Evolutionary conservation across 805 yeast species (phyloP).

Genomic region (Kodamaea kakaduensis): DNA sequence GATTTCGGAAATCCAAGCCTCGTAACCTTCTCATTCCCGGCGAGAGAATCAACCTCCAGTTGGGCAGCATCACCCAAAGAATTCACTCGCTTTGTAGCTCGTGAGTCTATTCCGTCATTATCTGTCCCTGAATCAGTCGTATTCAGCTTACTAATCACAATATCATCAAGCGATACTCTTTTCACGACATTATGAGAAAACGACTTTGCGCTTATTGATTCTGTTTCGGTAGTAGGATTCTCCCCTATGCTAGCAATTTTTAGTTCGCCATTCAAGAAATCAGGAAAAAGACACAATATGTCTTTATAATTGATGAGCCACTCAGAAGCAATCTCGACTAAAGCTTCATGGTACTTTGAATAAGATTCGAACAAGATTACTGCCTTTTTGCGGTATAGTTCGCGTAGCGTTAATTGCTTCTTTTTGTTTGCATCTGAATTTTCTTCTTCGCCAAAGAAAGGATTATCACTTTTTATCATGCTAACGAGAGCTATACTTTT

Average conservation of each 20-base stretch:
- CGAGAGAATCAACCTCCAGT: too few species aligned
- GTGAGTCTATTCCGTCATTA: constrained; percentile 9
- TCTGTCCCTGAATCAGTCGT: constrained; percentile 16
- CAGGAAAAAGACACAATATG: constrained; percentile 35
- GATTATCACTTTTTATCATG: constrained; percentile 22
- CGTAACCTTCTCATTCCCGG: too few species aligned
- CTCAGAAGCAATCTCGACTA: constrained; percentile 38
- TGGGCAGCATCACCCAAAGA: constrained; percentile 4
- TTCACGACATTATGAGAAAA: constrained; percentile 17
- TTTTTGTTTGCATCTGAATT: constrained; percentile 17
- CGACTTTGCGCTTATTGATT: constrained; percentile 12
- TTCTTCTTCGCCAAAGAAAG: constrained; percentile 19
- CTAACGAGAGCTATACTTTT: constrained; percentile 31
- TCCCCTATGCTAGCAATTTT: constrained; percentile 10
- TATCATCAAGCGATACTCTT: constrained; percentile 19
- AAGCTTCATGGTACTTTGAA: constrained; percentile 33
- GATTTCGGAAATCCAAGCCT: constrained; percentile 17
- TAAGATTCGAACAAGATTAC: constrained; percentile 29
- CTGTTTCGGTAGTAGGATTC: constrained; percentile 7
- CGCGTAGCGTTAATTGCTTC: constrained; percentile 33
- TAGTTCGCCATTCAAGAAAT: constrained; percentile 29
- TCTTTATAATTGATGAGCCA: constrained; percentile 37
- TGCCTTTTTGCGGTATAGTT: constrained; percentile 32
- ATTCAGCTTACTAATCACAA: constrained; percentile 10
- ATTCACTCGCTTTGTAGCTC: constrained; percentile 2